A percentile compares a stretch with the other conserved stretches of the same genome.
These are phyloP conservation scores for Macaranga tanarius DNA, from an alignment of 441 rosid genomes.

Conservation along the genomic window DNA sequence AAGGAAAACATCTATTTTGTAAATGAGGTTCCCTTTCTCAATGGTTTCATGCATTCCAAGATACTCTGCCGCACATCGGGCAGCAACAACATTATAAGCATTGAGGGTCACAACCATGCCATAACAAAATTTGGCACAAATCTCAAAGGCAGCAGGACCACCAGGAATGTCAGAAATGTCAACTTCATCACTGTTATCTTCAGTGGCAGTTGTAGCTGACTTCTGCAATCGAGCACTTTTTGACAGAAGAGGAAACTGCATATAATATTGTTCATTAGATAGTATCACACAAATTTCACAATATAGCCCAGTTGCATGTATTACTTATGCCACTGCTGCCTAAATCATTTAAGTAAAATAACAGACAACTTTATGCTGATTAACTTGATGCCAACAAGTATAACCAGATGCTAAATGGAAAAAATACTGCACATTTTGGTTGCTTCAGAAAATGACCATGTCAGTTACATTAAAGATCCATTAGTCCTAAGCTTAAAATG, in stretches of 20 bases:
- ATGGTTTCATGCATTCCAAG: constrained; percentile 69
- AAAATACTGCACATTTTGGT: not conserved
- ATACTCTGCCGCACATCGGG: constrained; percentile 77
- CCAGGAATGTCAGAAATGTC: constrained; percentile 72
- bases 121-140: constrained; percentile 79
- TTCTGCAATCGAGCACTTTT: constrained; percentile 66
- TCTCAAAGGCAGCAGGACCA: constrained; percentile 71
- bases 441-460: not conserved
- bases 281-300: constrained; percentile 12
- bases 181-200: constrained; percentile 46
- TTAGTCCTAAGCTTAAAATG: not conserved
- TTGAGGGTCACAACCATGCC: constrained; percentile 78
- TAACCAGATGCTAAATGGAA: not conserved
- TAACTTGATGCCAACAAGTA: not conserved
- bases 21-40: constrained; percentile 76
- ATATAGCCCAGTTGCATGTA: not conserved
- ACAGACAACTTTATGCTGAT: not conserved
- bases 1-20: constrained; percentile 80
- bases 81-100: constrained; percentile 65
- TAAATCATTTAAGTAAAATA: not conserved
- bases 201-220: constrained; percentile 44
- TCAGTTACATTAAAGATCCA: not conserved
- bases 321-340: not conserved
- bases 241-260: constrained; percentile 85
- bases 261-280: constrained; percentile 10